Evolutionary conservation across 192 early-diverging fungal species (phyloP).

Genomic region (Coemansia sp.): DNA sequence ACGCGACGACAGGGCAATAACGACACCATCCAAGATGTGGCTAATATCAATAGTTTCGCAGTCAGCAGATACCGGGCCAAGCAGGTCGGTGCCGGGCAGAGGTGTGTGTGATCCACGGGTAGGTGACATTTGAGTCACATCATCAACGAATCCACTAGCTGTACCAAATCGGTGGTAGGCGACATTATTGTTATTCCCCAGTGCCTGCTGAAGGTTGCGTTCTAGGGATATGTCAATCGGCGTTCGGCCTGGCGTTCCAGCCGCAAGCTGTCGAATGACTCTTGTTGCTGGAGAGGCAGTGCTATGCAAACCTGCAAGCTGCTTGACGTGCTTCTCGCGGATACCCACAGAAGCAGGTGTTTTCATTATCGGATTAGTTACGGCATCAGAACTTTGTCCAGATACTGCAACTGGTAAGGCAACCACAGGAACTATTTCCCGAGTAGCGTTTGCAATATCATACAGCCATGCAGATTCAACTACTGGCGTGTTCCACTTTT

Average conservation of each 20-base stretch:
- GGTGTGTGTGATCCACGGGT: not conserved
- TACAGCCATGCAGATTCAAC: conserved; percentile 60
- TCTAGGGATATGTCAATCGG: conserved; percentile 45
- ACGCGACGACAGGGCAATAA: conserved; percentile 34
- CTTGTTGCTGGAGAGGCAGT: conserved; percentile 15
- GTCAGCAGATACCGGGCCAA: not conserved
- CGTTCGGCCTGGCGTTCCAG: conserved; percentile 37
- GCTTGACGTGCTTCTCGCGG: not conserved
- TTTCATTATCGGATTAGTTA: too few relatives aligned
- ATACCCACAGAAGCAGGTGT: not conserved
- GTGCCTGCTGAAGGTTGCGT: conserved; percentile 31
- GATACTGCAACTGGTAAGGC: too few relatives aligned
- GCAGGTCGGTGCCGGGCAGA: not conserved
- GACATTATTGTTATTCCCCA: conserved; percentile 23
- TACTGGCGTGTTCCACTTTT: conserved; percentile 67
- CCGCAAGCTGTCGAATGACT: not conserved
- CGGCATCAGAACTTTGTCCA: too few relatives aligned
- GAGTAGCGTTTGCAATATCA: conserved; percentile 6
- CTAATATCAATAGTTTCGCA: not conserved
- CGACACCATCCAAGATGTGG: conserved; percentile 21
- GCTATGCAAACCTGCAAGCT: not conserved
- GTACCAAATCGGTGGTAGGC: not conserved
- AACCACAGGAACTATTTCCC: not conserved
- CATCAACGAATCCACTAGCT: conserved; percentile 3
- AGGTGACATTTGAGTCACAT: conserved; percentile 40